These are phyloP conservation scores for Phytophthora colocasiae DNA, from an alignment of 352 stramenopile genomes.

Conservation along the genomic window DNA sequence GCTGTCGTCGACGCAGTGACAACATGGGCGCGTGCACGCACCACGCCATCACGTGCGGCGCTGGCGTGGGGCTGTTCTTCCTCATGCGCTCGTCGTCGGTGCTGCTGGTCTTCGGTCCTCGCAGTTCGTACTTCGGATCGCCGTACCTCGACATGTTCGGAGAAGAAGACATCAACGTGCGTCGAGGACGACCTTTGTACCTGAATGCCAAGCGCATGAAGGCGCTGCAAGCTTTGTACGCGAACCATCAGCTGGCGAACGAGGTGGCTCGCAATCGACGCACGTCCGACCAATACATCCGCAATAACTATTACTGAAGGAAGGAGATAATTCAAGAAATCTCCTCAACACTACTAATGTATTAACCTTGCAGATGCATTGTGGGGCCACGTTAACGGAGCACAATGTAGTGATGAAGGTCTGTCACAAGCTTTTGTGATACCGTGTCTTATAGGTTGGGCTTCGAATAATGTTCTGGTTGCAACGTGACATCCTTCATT, in stretches of 20 bases:
- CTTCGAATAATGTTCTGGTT: no score
- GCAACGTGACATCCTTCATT: no score
- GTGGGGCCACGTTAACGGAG: no score
- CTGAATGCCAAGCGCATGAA: constrained; percentile 80
- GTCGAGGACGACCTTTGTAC: constrained; percentile 77
- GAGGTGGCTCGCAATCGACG: constrained; percentile 84
- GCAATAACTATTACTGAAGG: constrained; percentile 84
- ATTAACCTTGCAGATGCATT: no score
- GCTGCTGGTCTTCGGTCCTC: constrained; percentile 73
- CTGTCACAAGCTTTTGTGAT: no score
- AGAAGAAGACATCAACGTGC: constrained; percentile 88
- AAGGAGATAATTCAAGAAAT: not conserved
- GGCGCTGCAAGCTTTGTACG: constrained; percentile 72
- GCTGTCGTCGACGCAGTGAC: constrained; percentile 71
- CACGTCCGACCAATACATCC: constrained; percentile 89
- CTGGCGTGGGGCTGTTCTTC: constrained; percentile 82
- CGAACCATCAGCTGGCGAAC: constrained; percentile 82
- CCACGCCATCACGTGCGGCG: constrained; percentile 77
- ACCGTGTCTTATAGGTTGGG: no score
- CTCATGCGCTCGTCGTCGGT: constrained; percentile 83
- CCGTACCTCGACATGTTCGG: constrained; percentile 91
- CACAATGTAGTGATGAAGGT: no score
- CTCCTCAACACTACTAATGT: no score
- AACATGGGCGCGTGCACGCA: constrained; percentile 78
- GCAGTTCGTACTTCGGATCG: constrained; percentile 87